Percentiles rank a stretch among this genome's conserved stretches.
phyloP scores from a whole-genome alignment of 495 filamentous ascomycete species.

The Aspergillus cavernicola region DNA sequence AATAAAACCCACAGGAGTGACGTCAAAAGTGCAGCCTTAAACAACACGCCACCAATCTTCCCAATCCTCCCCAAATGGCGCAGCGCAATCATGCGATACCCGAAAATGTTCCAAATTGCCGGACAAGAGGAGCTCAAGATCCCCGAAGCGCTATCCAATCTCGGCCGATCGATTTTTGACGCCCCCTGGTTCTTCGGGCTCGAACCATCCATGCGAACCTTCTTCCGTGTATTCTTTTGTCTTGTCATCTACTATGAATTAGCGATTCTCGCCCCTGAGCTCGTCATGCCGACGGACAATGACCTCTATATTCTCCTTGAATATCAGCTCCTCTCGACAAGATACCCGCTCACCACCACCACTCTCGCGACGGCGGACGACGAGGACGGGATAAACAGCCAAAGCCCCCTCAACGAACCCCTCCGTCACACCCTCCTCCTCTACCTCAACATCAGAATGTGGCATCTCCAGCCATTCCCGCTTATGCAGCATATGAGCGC shows the following conservation, averaged over 20 bases:
- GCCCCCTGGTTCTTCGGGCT: constrained; percentile 8
- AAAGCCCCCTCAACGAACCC: not conserved
- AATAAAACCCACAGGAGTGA: not conserved
- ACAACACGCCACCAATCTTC: not conserved
- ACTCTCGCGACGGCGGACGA: no score
- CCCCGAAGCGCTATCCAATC: not conserved
- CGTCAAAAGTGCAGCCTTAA: not conserved
- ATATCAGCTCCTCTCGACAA: constrained; percentile 4
- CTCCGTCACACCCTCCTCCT: constrained; percentile 2
- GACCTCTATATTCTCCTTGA: constrained; percentile 3
- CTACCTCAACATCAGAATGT: constrained; percentile 4
- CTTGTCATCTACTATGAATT: constrained; percentile 4
- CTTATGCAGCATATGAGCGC: not conserved
- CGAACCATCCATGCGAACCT: not conserved
- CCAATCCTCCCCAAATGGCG: constrained; percentile 1
- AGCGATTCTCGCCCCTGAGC: not conserved
- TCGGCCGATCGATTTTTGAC: not conserved
- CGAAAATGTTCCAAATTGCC: not conserved
- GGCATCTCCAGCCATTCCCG: constrained; percentile 7
- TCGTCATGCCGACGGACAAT: constrained; percentile 8
- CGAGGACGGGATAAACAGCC: not conserved
- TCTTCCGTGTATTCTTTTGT: not conserved
- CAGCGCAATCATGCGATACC: constrained; percentile 2
- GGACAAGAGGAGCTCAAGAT: not conserved
- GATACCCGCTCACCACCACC: not conserved